Evolutionary conservation across 2,329 filamentous ascomycete genomes (phyloP).

Genomic region (Drechmeria coniospora): DNA sequence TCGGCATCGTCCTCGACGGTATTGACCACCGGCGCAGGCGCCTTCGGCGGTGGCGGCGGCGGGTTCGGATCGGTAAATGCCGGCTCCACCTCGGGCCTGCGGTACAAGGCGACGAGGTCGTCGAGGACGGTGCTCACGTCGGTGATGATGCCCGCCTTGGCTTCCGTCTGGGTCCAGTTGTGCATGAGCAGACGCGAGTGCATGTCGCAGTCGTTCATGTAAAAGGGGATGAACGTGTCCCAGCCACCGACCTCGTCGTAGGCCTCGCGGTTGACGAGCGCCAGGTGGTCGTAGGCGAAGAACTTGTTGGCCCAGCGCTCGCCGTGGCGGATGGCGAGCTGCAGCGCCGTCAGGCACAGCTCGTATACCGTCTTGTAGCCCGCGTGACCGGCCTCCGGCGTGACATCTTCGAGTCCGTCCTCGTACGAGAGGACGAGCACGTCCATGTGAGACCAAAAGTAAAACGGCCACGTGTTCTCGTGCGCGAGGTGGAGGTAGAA

Average conservation of each 20-base stretch:
- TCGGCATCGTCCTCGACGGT: conserved; percentile 3
- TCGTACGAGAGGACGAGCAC: conserved; percentile 28
- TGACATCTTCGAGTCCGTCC: conserved; percentile 18
- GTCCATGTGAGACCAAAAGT: conserved; percentile 45
- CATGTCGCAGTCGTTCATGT: conserved; percentile 42
- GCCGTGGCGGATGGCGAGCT: conserved; percentile 12
- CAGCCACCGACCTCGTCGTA: conserved; percentile 36
- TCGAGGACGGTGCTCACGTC: conserved; percentile 29
- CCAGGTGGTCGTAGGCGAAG: conserved; percentile 43
- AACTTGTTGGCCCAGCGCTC: conserved; percentile 35
- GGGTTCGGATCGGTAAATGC: conserved; percentile 23
- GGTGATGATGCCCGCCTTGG: conserved; percentile 25
- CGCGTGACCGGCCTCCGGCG: conserved; percentile 14
- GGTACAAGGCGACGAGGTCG: conserved; percentile 29
- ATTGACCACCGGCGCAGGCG: conserved; percentile 2
- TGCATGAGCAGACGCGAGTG: conserved; percentile 31
- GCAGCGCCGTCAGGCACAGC: conserved; percentile 20
- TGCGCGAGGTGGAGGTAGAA: conserved; percentile 32
- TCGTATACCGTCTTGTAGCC: conserved; percentile 27
- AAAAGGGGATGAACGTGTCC: conserved; percentile 43
- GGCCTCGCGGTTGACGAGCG: conserved; percentile 37
- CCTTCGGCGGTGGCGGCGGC: conserved; percentile 11
- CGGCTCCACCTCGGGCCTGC: conserved; percentile 21
- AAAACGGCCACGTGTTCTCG: conserved; percentile 27
- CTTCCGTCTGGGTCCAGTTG: conserved; percentile 24